These are phyloP conservation scores for Camellia japonica DNA, from an alignment of 148 eudicot genomes.

Conservation along the genomic window DNA sequence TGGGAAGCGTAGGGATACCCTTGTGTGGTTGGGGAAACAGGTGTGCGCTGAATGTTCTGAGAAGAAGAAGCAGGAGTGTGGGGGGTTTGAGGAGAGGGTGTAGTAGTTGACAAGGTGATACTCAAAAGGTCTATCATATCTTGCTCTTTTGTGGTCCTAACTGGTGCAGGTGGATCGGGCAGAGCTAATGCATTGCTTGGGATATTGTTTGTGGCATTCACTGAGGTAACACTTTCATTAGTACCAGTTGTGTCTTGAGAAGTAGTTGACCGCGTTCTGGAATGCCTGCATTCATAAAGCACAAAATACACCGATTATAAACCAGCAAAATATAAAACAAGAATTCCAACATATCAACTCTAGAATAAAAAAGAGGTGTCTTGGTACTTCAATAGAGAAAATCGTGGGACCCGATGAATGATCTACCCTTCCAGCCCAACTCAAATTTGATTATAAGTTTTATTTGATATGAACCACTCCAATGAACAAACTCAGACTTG, in stretches of 20 bases:
- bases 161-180: conserved; percentile 54
- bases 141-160: conserved; percentile 55
- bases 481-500: too few relatives aligned
- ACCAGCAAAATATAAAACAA: neutral
- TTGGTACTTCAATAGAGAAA: neutral
- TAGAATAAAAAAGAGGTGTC: neutral
- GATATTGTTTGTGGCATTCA: conserved; percentile 24
- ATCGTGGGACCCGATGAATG: neutral
- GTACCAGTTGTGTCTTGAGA: conserved; percentile 33
- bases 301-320: neutral
- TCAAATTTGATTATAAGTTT: too few relatives aligned
- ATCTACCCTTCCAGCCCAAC: too few relatives aligned
- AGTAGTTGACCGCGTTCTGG: conserved; percentile 43
- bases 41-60: conserved; percentile 28
- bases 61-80: conserved; percentile 30
- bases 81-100: conserved; percentile 39
- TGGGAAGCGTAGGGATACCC: conserved; percentile 22
- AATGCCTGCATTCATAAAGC: conserved; percentile 55
- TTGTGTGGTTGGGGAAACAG: conserved; percentile 17
- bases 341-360: neutral
- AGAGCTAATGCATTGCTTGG: conserved; percentile 60
- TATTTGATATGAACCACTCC: too few relatives aligned
- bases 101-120: conserved; percentile 52
- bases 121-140: conserved; percentile 79
- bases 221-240: conserved; percentile 41